Percentiles rank a stretch among this genome's conserved stretches.
Evolutionary conservation across 2,329 filamentous ascomycete genomes (phyloP).

Genomic region (Cladosporium phlei): DNA sequence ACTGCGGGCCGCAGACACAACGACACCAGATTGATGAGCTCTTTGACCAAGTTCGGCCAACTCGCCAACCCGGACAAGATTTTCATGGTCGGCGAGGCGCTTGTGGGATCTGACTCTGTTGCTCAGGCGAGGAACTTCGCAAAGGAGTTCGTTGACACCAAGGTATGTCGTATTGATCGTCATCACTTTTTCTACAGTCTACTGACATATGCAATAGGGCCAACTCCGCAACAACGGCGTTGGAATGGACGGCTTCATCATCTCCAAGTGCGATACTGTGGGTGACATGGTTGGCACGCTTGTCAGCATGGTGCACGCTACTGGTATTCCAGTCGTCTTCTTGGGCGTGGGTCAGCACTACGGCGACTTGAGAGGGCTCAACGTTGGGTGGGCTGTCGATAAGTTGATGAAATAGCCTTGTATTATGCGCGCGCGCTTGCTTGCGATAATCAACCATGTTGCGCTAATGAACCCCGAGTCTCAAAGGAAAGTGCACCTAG

Average conservation of each 20-base stretch:
- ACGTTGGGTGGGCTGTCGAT: slow-evolving; percentile 59
- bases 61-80: slow-evolving; percentile 97
- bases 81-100: slow-evolving; percentile 89
- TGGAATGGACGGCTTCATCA: slow-evolving; percentile 91
- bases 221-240: slow-evolving; percentile 52
- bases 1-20: slow-evolving; percentile 94
- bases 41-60: slow-evolving; percentile 94
- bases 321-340: slow-evolving; percentile 88
- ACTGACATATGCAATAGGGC: slow-evolving; percentile 18
- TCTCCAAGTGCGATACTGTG: slow-evolving; percentile 97
- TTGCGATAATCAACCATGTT: too few species aligned
- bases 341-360: slow-evolving; percentile 70
- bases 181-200: neutral
- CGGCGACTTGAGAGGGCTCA: slow-evolving; percentile 59
- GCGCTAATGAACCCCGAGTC: too few species aligned
- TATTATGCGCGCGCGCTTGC: neutral
- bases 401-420: slow-evolving; percentile 51
- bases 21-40: slow-evolving; percentile 92
- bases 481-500: too few species aligned
- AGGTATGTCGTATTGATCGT: slow-evolving; percentile 18
- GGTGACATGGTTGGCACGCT: slow-evolving; percentile 98
- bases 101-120: slow-evolving; percentile 93
- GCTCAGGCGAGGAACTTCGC: slow-evolving; percentile 97
- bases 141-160: slow-evolving; percentile 60
- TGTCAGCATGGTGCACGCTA: slow-evolving; percentile 95